Evolutionary conservation across 805 yeast genomes (phyloP), one percentile per base, ranked within the genome.

Genomic region (Saccharomycopsis sp.): DNA sequence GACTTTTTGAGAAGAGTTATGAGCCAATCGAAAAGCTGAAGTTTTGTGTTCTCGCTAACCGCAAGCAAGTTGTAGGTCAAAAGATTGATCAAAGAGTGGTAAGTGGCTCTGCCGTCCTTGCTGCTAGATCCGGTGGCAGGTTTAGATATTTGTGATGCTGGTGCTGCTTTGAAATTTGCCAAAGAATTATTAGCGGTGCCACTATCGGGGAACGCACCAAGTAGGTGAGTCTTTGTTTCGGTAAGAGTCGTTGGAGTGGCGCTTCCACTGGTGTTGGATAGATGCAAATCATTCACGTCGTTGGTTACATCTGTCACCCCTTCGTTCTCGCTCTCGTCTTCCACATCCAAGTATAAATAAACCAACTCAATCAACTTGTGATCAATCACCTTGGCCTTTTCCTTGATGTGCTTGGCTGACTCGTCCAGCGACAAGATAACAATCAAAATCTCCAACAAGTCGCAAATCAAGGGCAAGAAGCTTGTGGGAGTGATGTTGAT

Each of bases 21-120:
- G 23, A 92, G 65, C 98, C 98, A 92, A 49, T 88, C 95, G 26
- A 92, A 63, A 18, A 92, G 79, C 0, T 94, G 85, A 25, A 86
- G 69, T 44, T 92, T 70, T 0, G 96, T 82, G 21, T 78, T 75
- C 46, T 86, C 95, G 50, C 83, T 79, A 39, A 81, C 85, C 48
- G 75, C 77, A 43, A 75, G 60, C 46, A 82, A 77, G 10, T 45
- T 33, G 21, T 22, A 30, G 5, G 42, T 38, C 9, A 45, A 15
- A 12, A 42, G 20, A 2, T 23, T 32, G 5, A 42, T 33, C 26
- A 45, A 35, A 5, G 39, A 35, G 23, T 18, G 26, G 22, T 34
- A 42, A n/a, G 34, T 32, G 7, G 39, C 15, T 31, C 36, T 41
- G 13, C 34, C 42, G 29, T 38, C 42, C n/a, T 30, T 25, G 27